Percentiles rank a stretch among this genome's conserved stretches.
Conservation (phyloP, 768 basidiomycete species). For the Lenzites betulinus region DNA sequence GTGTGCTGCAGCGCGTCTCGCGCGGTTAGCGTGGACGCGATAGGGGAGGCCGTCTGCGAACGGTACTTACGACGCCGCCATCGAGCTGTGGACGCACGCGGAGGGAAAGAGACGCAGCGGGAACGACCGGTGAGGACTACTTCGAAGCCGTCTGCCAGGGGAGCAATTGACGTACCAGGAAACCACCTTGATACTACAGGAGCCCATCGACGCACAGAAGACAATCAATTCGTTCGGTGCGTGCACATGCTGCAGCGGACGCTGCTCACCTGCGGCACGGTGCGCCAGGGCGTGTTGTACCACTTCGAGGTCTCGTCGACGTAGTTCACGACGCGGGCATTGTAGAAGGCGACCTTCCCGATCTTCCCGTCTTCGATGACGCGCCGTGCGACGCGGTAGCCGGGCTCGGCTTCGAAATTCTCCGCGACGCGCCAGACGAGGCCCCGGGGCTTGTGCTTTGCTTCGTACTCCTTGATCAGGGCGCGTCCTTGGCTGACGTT, state of each 20-base stretch:
- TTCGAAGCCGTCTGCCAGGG: background rate
- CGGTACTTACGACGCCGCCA: slow-evolving; percentile 66
- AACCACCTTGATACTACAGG: slow-evolving; percentile 74
- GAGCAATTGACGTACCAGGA: slow-evolving; percentile 57
- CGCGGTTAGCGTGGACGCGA: background rate
- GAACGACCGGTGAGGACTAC: slow-evolving; percentile 13
- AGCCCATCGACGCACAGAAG: background rate
- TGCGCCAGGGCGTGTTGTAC: slow-evolving; percentile 85
- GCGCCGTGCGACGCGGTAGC: slow-evolving; percentile 47
- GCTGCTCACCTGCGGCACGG: slow-evolving; percentile 69
- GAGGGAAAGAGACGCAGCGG: slow-evolving; percentile 17
- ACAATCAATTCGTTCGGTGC: background rate
- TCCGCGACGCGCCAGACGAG: slow-evolving; percentile 83
- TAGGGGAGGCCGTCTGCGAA: background rate
- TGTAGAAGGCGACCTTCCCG: slow-evolving; percentile 72
- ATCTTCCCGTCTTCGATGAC: slow-evolving; percentile 62
- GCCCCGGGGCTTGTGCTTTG: slow-evolving; percentile 63
- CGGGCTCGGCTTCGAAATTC: slow-evolving; percentile 73
- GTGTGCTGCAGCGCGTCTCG: slow-evolving; percentile 51
- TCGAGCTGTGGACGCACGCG: slow-evolving; percentile 53
- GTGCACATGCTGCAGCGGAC: background rate
- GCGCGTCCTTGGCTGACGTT: slow-evolving; percentile 63
- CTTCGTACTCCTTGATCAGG: slow-evolving; percentile 68
- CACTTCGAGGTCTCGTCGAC: slow-evolving; percentile 68
- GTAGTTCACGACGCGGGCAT: slow-evolving; percentile 50